Evolutionary conservation across 768 basidiomycete genomes (phyloP), one percentile per base, ranked within the genome.

Genomic region (Leucogyrophana mollusca): DNA sequence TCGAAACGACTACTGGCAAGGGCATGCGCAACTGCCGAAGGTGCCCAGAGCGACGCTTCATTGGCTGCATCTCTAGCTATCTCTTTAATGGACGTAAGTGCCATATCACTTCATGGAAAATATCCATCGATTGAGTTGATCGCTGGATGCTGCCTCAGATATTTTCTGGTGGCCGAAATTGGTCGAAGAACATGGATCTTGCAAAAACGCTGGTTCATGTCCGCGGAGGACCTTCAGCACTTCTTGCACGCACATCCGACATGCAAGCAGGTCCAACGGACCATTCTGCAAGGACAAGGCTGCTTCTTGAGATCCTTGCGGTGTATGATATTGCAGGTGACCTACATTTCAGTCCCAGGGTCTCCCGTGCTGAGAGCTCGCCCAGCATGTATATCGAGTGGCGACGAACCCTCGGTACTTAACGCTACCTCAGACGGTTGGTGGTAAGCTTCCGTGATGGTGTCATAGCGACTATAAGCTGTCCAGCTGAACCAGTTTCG

Each of bases 271-370:
- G 50, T 44, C 50, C 53, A 35, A 54, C 59, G 49, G 55, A 56
- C 23, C 49, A 64, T 37, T 61, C 69, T 22, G 65, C 62, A 14
- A 61, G 67, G 14, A 62, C 65, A 33, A 46, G 67, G 46, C 54
- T 75, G 11, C 57, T 71, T 46, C 55, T 73, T 51, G 73, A 75
- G 61, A 70, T 71, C 46, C 55, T 75, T 39, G 66, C 71, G 7
- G 65, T 73, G 33, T 73, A 72, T 48, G 71, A 74, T 45, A 66
- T 65, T 13, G 68, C 73, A 52, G 67, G 68, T 68, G 46, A 51
- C 39, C 40, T 25, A 47, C 16, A 37, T 36, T 42, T 59, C 43
- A 43, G 45, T 32, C 51, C 25, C 13, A 32, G 30, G 22, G 40
- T 42, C 22, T 23, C 44, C 16, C 23, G 34, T 14, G 45, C 46